A percentile compares a stretch with the other conserved stretches of the same genome.
These are phyloP conservation scores for Helicostylum pulchrum DNA, from an alignment of 192 early-diverging fungal genomes.

Conservation along the genomic window DNA sequence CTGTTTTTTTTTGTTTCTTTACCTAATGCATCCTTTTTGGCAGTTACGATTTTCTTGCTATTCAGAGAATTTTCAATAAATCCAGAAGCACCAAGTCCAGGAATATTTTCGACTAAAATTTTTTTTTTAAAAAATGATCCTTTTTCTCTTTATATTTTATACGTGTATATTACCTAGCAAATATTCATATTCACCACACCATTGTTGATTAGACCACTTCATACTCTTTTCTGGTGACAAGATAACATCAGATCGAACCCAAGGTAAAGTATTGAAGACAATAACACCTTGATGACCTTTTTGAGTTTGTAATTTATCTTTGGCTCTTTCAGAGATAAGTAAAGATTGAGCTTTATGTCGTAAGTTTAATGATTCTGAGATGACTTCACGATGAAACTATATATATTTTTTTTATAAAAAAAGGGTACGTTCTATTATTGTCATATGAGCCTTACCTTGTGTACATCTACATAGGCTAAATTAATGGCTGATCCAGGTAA, in stretches of 20 bases:
- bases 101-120: slow-evolving; percentile 19
- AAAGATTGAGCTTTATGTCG: slow-evolving; percentile 30
- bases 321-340: not conserved
- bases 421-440: not conserved
- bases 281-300: slow-evolving; percentile 32
- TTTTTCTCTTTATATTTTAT: too few relatives aligned
- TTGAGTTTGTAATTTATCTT: not conserved
- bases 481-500: slow-evolving; percentile 92
- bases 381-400: slow-evolving; percentile 43
- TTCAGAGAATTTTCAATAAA: not conserved
- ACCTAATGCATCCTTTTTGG: not conserved
- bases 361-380: slow-evolving; percentile 19
- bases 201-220: slow-evolving; percentile 29
- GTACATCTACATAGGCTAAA: slow-evolving; percentile 84
- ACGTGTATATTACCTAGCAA: slow-evolving; percentile 33
- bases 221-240: slow-evolving; percentile 43
- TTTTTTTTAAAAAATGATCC: too few relatives aligned
- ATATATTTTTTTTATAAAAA: not conserved
- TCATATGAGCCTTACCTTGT: slow-evolving; percentile 36
- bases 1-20: not conserved
- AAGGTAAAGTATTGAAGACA: slow-evolving; percentile 67
- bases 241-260: slow-evolving; percentile 69
- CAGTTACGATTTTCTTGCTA: not conserved
- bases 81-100: slow-evolving; percentile 15
- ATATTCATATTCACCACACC: slow-evolving; percentile 36